A percentile compares a stretch with the other conserved stretches of the same genome.
Evolutionary conservation across 2,329 filamentous ascomycete species (phyloP).

Genomic region (Byssothecium circinans): DNA sequence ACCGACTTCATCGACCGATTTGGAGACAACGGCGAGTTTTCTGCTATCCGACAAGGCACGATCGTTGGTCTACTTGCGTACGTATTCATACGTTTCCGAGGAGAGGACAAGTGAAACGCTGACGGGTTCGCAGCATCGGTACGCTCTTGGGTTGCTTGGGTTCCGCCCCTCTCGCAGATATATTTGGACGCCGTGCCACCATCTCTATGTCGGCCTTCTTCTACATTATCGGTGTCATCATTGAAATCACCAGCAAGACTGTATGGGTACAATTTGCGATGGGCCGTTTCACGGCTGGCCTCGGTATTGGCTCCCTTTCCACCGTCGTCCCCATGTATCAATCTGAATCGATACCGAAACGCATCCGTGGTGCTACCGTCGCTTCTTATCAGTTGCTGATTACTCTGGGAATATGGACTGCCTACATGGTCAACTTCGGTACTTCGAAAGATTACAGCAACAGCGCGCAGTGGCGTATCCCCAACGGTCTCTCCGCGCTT

Average conservation of each 20-base stretch:
- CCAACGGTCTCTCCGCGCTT: conserved; percentile 61
- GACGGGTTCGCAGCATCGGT: conserved; percentile 51
- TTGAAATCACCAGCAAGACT: conserved; percentile 63
- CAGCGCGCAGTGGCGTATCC: conserved; percentile 63
- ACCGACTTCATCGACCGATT: conserved; percentile 37
- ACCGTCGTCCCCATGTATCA: conserved; percentile 65
- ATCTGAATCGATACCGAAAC: conserved; percentile 65
- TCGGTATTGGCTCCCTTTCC: conserved; percentile 66
- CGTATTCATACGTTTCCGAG: conserved; percentile 6
- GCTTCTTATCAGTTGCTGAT: conserved; percentile 69
- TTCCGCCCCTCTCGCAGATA: conserved; percentile 61
- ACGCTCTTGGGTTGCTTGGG: conserved; percentile 72
- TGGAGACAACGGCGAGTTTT: conserved; percentile 37
- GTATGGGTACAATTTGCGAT: conserved; percentile 66
- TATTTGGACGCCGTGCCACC: conserved; percentile 61
- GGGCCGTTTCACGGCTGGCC: conserved; percentile 65
- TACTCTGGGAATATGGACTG: conserved; percentile 65
- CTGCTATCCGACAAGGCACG: conserved; percentile 36
- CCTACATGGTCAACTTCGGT: conserved; percentile 60
- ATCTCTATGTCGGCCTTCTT: conserved; percentile 65
- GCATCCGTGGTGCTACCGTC: conserved; percentile 65
- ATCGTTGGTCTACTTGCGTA: conserved; percentile 42
- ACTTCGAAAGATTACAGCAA: conserved; percentile 55
- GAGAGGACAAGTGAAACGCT: conserved; percentile 5
- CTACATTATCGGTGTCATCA: conserved; percentile 65